Base-by-base conservation (phyloP, 2,329 filamentous ascomycete species). In the Pseudogymnoascus sp. region DNA sequence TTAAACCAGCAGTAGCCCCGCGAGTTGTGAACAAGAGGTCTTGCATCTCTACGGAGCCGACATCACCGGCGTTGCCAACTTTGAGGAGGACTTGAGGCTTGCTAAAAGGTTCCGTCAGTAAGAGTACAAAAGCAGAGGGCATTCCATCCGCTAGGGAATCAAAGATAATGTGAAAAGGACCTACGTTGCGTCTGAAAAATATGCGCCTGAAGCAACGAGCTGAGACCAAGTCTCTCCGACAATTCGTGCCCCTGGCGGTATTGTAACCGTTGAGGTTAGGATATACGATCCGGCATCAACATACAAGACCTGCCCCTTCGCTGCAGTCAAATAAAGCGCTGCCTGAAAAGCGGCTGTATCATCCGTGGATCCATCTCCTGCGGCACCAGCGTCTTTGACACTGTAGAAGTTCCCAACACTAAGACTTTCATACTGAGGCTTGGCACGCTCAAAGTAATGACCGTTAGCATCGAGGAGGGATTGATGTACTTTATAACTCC, bases 351-450 rank as follows among this genome's bases (percentile, higher is more conserved):
- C 90, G 0, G 76, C 64, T 0, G 91, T 96, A 72, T 96, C 91
- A 72, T 97, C 93, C 14, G 87, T 88, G 0, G 77, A 75, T 6
- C 86, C 86, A 69, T 88, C 84, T 67, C 84, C 83, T 66, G 78
- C 82, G 57, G 88, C 88, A 42, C 88, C 88, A 69, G 83, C 90
- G 70, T 90, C 86, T 75, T 82, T 85, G 54, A 91, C 87, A 67
- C 89, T 18, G 10, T 63, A 36, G 23, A 66, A 54, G 11, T 12
- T 6, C 0, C 45, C 60, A 11, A 61, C 7, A 59, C 4, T 37
- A 21, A 42, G 29, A 42, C 18, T n/a, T 37, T 63, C 47, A 18
- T 67, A 67, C 14, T 83, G 80, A n/a, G 81, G 81, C 72, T 83
- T 85, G 1, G 80, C 62, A 10, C 23, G 54, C n/a, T 59, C 34